Conservation (phyloP, 768 basidiomycete genomes). For the Myochromella boudieri region DNA sequence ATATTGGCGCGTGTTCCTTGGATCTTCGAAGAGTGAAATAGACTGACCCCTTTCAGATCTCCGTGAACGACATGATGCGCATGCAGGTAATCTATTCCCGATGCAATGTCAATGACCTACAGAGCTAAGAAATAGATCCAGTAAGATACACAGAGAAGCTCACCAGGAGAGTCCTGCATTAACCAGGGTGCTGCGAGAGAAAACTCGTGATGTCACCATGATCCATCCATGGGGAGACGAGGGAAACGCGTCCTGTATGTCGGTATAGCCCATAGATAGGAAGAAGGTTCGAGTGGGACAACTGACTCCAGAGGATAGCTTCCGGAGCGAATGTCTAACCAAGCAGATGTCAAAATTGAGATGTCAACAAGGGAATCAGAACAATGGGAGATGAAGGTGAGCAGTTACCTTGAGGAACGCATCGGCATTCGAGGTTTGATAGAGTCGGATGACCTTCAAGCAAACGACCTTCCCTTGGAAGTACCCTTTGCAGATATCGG, state of each 20-base stretch:
- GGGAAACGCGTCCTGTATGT: neutral
- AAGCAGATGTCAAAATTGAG: too few species aligned
- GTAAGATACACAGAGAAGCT: neutral
- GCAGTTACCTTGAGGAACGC: conserved; percentile 1
- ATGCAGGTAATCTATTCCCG: conserved; percentile 32
- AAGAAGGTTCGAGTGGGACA: conserved; percentile 2
- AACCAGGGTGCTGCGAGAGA: neutral
- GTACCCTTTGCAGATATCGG: conserved; percentile 1
- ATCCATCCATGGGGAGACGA: conserved; percentile 9
- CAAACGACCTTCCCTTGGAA: conserved; percentile 1
- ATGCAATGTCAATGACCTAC: conserved; percentile 26
- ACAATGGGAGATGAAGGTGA: neutral
- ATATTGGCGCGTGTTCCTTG: neutral
- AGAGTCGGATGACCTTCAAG: conserved; percentile 8
- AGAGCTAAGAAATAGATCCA: neutral
- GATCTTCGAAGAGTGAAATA: neutral
- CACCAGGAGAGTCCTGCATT: neutral
- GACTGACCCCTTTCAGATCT: conserved; percentile 40
- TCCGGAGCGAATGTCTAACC: neutral
- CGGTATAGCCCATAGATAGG: conserved; percentile 6
- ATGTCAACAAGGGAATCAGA: neutral
- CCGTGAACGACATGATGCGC: conserved; percentile 37
- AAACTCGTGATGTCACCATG: conserved; percentile 4
- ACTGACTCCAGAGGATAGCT: conserved; percentile 7
- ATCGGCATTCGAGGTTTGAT: conserved; percentile 1